Evolutionary conservation across 179 eudicot genomes (phyloP), one percentile per base, ranked within the genome.

Genomic region (Beta corolliflora): DNA sequence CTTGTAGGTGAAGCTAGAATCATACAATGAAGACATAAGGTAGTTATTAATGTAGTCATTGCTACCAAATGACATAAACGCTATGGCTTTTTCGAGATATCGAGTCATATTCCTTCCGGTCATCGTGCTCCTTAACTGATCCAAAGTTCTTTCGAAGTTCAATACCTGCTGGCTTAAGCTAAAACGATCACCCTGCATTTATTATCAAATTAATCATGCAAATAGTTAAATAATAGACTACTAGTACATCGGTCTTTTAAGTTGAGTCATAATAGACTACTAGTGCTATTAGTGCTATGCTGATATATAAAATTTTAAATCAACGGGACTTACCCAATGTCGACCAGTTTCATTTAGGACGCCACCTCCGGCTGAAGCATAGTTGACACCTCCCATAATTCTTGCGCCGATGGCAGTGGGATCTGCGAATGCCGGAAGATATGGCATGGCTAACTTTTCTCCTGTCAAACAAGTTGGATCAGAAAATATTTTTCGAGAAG

Each of bases 11-110:
- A 44, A 53, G 86, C 94, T 89, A 50, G 89, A 77, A 23, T 89
- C 63, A 71, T 90, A 93, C 9, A 88, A 77, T 46, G 90, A 78
- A 41, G 96, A 89, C 58, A 89, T 36, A n/a, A 94, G 88, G 83
- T 94, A 94, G 87, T 94, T 94, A 77, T 94, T 91, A 74, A 94
- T 76, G 85, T 94, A 93, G 87, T 94, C 98, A 59, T 94, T 93
- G 88, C 92, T 93, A 7, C 98, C 98, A n/a, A 90, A 80, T 46
- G 87, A 80, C 85, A 94, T 78, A 16, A 93, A 60, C 0, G 79
- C 93, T 2, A 94, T 71, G 10, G 98, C 86, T 78, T 83, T 89
- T 2, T 86, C 88, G 70, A 94, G 81, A 78, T 90, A 86, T n/a
- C 65, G 85, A 59, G 61, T 86, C 75, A 93, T 78, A 50, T 81